Percentiles rank a stretch among this genome's conserved stretches.
Conservation (phyloP, 495 filamentous ascomycete genomes). For the Aspergillus ellipticus region DNA sequence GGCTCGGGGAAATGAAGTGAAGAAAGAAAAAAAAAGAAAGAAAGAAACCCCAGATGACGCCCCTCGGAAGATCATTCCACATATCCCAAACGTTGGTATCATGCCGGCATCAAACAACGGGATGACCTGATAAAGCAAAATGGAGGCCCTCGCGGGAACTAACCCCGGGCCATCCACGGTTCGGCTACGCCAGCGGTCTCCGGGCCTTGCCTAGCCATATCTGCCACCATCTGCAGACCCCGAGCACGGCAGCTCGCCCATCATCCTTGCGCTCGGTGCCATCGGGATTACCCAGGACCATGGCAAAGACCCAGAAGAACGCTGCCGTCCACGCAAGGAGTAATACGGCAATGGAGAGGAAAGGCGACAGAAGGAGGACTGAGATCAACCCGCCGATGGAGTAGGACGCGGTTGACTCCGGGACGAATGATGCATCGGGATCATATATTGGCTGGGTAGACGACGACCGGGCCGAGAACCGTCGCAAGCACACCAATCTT, state of each 20-base stretch:
- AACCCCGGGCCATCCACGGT: too few relatives aligned
- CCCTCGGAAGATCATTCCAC: slow-evolving; percentile 22
- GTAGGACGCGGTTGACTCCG: slow-evolving; percentile 26
- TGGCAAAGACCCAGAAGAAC: slow-evolving; percentile 61
- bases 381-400: slow-evolving; percentile 39
- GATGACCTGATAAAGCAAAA: slow-evolving; percentile 13
- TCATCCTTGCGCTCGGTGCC: slow-evolving; percentile 61
- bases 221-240: slow-evolving; percentile 61
- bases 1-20: neutral
- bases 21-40: slow-evolving; percentile 10
- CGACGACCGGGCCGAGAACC: slow-evolving; percentile 27
- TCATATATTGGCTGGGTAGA: slow-evolving; percentile 35
- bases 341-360: slow-evolving; percentile 51
- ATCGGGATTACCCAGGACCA: slow-evolving; percentile 59
- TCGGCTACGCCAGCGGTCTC: slow-evolving; percentile 8
- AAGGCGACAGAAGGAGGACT: slow-evolving; percentile 51
- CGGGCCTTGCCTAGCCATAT: slow-evolving; percentile 48
- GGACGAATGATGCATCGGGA: slow-evolving; percentile 16
- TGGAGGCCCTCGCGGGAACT: too few relatives aligned
- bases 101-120: slow-evolving; percentile 23
- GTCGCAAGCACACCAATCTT: slow-evolving; percentile 32
- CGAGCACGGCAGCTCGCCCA: slow-evolving; percentile 56
- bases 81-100: slow-evolving; percentile 29
- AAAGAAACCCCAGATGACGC: slow-evolving; percentile 2
- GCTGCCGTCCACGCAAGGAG: slow-evolving; percentile 58